Evolutionary conservation across 2,329 filamentous ascomycete genomes (phyloP).

Genomic region (Clarireedia paspali): DNA sequence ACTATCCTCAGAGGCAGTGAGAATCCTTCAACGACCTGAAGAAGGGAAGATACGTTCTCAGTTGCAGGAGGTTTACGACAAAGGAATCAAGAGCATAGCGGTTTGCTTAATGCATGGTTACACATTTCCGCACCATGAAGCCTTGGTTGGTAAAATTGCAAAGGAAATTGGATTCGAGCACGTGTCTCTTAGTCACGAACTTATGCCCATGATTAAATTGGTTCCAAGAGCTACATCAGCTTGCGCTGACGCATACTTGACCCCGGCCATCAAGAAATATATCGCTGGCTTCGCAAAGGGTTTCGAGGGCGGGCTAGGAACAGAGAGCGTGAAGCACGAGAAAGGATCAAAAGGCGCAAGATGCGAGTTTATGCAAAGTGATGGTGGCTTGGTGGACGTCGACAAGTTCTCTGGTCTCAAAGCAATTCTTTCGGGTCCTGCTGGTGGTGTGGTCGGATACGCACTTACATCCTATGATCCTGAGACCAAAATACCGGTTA

Average conservation of each 20-base stretch:
- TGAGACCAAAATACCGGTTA: conserved; percentile 73
- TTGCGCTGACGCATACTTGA: conserved; percentile 68
- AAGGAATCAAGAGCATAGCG: conserved; percentile 72
- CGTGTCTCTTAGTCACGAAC: conserved; percentile 70
- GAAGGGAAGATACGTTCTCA: conserved; percentile 49
- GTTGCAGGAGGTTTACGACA: conserved; percentile 58
- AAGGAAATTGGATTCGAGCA: conserved; percentile 75
- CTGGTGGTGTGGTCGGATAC: conserved; percentile 90
- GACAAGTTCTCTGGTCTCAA: conserved; percentile 77
- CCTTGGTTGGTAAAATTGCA: conserved; percentile 67
- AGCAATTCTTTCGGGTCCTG: conserved; percentile 81
- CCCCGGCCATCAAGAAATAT: conserved; percentile 63
- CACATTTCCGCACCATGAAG: conserved; percentile 82
- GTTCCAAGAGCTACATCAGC: conserved; percentile 62
- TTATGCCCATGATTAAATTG: conserved; percentile 76
- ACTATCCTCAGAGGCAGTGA: conserved; percentile 65
- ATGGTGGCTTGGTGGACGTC: conserved; percentile 57
- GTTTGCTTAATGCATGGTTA: conserved; percentile 91
- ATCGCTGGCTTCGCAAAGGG: conserved; percentile 70
- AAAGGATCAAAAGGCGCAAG: conserved; percentile 60
- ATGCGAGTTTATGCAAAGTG: conserved; percentile 91
- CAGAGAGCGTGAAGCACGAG: conserved; percentile 62
- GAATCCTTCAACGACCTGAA: conserved; percentile 57
- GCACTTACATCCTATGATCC: conserved; percentile 85
- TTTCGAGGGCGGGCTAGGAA: conserved; percentile 74